Conservation (phyloP, 2,329 filamentous ascomycete species). For the Ceratocystis cubensis region DNA sequence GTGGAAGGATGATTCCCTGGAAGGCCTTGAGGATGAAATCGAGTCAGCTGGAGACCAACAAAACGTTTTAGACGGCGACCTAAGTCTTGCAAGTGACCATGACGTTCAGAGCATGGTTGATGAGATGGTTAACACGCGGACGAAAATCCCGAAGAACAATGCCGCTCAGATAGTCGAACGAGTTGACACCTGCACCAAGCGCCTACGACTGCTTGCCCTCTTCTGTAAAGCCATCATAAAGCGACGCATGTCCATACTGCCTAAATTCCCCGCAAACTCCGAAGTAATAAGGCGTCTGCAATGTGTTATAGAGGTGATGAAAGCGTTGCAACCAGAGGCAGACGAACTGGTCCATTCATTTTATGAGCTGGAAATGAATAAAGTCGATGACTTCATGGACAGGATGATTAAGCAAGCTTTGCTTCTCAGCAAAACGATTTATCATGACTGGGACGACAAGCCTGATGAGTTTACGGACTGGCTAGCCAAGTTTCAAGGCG, state of each 20-base stretch:
- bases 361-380: constrained; percentile 51
- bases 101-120: constrained; percentile 47
- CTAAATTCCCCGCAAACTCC: constrained; percentile 29
- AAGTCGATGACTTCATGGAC: constrained; percentile 47
- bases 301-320: constrained; percentile 42
- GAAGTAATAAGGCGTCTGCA: constrained; percentile 38
- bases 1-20: constrained; percentile 30
- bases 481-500: constrained; percentile 31
- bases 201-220: constrained; percentile 53
- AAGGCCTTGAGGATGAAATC: too few relatives aligned
- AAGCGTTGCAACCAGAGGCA: constrained; percentile 51
- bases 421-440: constrained; percentile 42
- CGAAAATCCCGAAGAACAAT: constrained; percentile 51
- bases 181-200: constrained; percentile 50
- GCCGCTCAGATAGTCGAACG: constrained; percentile 51
- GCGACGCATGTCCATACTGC: constrained; percentile 51
- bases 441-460: constrained; percentile 48
- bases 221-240: constrained; percentile 60
- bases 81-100: constrained; percentile 29
- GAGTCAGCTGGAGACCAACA: constrained; percentile 50
- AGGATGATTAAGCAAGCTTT: constrained; percentile 49
- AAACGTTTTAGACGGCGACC: constrained; percentile 28
- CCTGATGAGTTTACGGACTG: constrained; percentile 69
- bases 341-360: constrained; percentile 60
- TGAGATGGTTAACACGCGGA: constrained; percentile 51